These are phyloP conservation scores for Albizia julibrissin DNA, from an alignment of 306 rosid species.

Conservation along the genomic window DNA sequence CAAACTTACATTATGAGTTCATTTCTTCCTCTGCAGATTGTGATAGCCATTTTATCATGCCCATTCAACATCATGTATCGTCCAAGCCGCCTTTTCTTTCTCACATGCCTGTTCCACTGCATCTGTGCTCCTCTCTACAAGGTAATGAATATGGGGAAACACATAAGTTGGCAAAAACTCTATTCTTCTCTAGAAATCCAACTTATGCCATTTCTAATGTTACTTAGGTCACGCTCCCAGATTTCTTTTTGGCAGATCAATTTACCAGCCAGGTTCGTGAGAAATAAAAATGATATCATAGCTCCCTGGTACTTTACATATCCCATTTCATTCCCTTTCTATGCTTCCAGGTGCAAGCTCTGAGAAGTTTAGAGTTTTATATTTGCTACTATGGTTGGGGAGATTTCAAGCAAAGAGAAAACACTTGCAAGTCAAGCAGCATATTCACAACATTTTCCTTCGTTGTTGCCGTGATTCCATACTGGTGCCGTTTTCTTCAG, in stretches of 20 bases:
- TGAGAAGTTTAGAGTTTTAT: constrained; percentile 64
- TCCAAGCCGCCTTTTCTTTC: too few species aligned
- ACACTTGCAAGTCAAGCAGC: constrained; percentile 32
- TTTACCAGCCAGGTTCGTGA: constrained; percentile 64
- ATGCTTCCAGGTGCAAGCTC: constrained; percentile 60
- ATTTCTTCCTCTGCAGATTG: too few species aligned
- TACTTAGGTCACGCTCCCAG: constrained; percentile 67
- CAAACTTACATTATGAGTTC: too few species aligned
- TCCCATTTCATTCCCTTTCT: neutral
- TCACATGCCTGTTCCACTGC: too few species aligned
- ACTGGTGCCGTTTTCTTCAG: constrained; percentile 68
- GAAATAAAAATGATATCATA: neutral
- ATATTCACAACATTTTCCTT: constrained; percentile 51
- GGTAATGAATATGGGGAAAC: too few species aligned
- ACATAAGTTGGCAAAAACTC: too few species aligned
- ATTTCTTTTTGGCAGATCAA: constrained; percentile 76
- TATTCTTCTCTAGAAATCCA: neutral
- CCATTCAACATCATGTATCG: too few species aligned
- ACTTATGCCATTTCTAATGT: neutral
- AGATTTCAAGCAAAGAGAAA: constrained; percentile 48
- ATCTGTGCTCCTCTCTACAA: too few species aligned
- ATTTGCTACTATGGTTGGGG: constrained; percentile 73
- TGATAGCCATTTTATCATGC: too few species aligned
- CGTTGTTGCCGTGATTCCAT: constrained; percentile 58
- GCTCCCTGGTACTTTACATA: neutral